Conservation (phyloP, 2,329 filamentous ascomycete species). For the Aspergillus sp. region DNA sequence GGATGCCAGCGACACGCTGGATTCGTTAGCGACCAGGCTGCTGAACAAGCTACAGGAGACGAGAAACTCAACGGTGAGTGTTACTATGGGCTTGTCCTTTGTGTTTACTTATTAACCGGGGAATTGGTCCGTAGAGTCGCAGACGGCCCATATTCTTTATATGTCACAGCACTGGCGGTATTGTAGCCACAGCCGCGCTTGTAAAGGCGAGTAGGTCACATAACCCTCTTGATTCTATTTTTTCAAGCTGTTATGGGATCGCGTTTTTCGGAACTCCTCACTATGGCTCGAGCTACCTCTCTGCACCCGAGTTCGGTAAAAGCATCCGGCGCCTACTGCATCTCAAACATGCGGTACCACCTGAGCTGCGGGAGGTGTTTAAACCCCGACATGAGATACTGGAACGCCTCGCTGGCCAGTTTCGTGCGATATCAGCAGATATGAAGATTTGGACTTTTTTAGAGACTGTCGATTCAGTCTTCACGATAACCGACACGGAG, state of each 20-base stretch:
- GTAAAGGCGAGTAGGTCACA: slow-evolving; percentile 34
- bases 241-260: slow-evolving; percentile 60
- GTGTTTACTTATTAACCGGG: background rate
- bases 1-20: slow-evolving; percentile 26
- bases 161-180: slow-evolving; percentile 61
- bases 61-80: slow-evolving; percentile 22
- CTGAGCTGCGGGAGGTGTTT: slow-evolving; percentile 52
- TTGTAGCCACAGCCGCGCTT: slow-evolving; percentile 60
- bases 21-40: slow-evolving; percentile 25
- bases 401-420: slow-evolving; percentile 53
- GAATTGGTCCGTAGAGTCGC: slow-evolving; percentile 12
- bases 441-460: slow-evolving; percentile 64
- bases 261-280: slow-evolving; percentile 64
- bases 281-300: slow-evolving; percentile 63
- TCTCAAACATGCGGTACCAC: slow-evolving; percentile 53
- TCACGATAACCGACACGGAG: slow-evolving; percentile 45
- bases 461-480: slow-evolving; percentile 61
- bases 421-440: slow-evolving; percentile 58
- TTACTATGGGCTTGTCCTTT: background rate
- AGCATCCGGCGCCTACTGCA: slow-evolving; percentile 57
- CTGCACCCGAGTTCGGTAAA: slow-evolving; percentile 55
- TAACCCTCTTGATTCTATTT: slow-evolving; percentile 38
- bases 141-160: slow-evolving; percentile 59
- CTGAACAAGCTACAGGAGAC: slow-evolving; percentile 24
- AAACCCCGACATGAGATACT: slow-evolving; percentile 53